These are phyloP conservation scores for Globisporangium polare DNA, from an alignment of 352 stramenopile species.

Conservation along the genomic window DNA sequence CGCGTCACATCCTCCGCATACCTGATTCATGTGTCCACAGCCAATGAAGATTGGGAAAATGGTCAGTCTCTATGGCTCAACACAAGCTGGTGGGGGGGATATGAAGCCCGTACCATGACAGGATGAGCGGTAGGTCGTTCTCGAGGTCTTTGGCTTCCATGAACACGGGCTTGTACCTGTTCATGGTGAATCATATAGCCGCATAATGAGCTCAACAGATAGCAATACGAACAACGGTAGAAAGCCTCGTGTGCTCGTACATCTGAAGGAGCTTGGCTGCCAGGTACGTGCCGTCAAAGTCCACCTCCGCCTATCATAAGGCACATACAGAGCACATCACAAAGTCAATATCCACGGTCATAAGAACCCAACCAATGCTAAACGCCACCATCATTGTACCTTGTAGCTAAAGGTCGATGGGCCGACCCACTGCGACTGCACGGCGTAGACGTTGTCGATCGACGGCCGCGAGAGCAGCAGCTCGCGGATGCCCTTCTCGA, in stretches of 20 bases:
- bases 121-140: conserved; percentile 91
- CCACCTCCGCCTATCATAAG: conserved; percentile 89
- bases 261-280: conserved; percentile 92
- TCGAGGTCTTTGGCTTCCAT: conserved; percentile 88
- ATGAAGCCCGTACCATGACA: conserved; percentile 80
- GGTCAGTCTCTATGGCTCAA: neutral
- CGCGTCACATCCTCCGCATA: conserved; percentile 96
- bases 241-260: conserved; percentile 20
- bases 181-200: too few relatives aligned
- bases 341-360: neutral
- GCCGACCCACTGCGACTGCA: conserved; percentile 98
- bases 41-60: neutral
- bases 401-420: conserved; percentile 99
- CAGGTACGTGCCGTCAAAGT: conserved; percentile 98
- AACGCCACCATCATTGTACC: conserved; percentile 26
- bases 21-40: conserved; percentile 12
- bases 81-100: neutral
- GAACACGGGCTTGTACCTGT: conserved; percentile 92
- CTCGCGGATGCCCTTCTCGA: conserved; percentile 79
- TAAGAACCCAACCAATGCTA: neutral
- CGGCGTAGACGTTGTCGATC: conserved; percentile 93
- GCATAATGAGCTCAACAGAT: too few relatives aligned
- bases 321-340: neutral
- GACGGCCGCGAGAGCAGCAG: conserved; percentile 79
- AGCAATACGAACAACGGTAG: neutral